Percentiles rank a stretch among this genome's conserved stretches.
These are phyloP conservation scores for Cercis canadensis DNA, from an alignment of 306 rosid genomes.

Conservation along the genomic window DNA sequence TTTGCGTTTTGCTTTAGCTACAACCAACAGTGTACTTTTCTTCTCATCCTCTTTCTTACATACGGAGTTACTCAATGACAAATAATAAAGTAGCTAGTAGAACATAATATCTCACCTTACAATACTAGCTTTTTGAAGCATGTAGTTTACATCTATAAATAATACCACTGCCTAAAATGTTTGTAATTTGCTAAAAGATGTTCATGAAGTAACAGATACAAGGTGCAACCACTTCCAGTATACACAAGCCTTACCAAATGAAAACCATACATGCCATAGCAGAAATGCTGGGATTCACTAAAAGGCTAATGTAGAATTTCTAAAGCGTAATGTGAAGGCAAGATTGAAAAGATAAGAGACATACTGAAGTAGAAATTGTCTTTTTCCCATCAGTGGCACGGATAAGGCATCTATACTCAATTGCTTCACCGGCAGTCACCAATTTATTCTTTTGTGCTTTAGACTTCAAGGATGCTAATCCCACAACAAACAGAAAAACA, in stretches of 20 bases:
- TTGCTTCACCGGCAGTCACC: conserved; percentile 62
- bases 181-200: neutral
- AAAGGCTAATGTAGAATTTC: neutral
- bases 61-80: neutral
- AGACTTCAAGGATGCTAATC: conserved; percentile 81
- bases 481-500: conserved; percentile 26
- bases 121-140: neutral
- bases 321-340: conserved; percentile 11
- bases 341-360: conserved; percentile 28
- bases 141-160: neutral
- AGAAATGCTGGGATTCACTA: neutral
- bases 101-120: neutral
- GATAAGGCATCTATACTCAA: conserved; percentile 85
- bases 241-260: neutral
- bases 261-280: neutral
- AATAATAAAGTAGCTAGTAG: neutral
- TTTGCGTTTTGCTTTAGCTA: neutral
- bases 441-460: conserved; percentile 74
- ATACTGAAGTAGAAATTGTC: conserved; percentile 88
- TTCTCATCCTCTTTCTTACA: neutral
- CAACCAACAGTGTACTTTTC: neutral
- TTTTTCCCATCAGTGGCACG: conserved; percentile 95
- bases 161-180: neutral
- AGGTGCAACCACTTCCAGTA: neutral
- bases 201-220: neutral